Evolutionary conservation across 495 filamentous ascomycete species (phyloP).

Genomic region (Bacidia rubella): DNA sequence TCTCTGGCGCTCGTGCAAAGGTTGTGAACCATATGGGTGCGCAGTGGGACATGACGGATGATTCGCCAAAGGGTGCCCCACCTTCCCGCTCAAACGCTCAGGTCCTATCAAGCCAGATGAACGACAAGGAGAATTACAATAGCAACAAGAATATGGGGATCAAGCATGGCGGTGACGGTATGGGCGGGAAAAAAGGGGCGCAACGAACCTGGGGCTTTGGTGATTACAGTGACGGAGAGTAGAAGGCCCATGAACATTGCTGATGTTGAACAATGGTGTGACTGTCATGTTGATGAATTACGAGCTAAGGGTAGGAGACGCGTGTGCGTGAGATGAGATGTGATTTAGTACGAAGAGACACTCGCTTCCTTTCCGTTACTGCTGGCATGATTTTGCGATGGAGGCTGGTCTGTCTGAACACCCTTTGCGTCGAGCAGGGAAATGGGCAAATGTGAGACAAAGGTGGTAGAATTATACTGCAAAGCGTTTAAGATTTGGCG

Average conservation of each 20-base stretch:
- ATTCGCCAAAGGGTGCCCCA: constrained; percentile 16
- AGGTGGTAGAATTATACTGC: no score
- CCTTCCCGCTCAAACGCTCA: background rate
- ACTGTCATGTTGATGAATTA: constrained; percentile 32
- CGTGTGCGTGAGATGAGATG: no score
- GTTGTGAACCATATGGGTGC: constrained; percentile 15
- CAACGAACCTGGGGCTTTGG: constrained; percentile 48
- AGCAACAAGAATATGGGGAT: constrained; percentile 31
- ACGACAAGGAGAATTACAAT: constrained; percentile 20
- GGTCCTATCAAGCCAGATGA: background rate
- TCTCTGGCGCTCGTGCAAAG: constrained; percentile 15
- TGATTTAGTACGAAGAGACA: no score
- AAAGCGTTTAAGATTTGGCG: no score
- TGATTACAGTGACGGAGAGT: constrained; percentile 37
- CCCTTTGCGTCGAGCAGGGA: no score
- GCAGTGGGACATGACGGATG: constrained; percentile 10
- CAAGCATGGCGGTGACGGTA: constrained; percentile 53
- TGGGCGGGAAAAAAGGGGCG: constrained; percentile 54
- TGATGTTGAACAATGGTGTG: no score
- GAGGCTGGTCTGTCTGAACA: background rate
- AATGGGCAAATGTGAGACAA: no score
- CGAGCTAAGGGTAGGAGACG: no score
- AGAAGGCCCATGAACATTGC: no score
- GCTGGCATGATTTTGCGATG: background rate
- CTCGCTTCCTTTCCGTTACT: no score